Percentiles rank a stretch among this genome's conserved stretches.
These are phyloP conservation scores for Tricholoma hemisulphureum DNA, from an alignment of 768 basidiomycete genomes.

Conservation along the genomic window DNA sequence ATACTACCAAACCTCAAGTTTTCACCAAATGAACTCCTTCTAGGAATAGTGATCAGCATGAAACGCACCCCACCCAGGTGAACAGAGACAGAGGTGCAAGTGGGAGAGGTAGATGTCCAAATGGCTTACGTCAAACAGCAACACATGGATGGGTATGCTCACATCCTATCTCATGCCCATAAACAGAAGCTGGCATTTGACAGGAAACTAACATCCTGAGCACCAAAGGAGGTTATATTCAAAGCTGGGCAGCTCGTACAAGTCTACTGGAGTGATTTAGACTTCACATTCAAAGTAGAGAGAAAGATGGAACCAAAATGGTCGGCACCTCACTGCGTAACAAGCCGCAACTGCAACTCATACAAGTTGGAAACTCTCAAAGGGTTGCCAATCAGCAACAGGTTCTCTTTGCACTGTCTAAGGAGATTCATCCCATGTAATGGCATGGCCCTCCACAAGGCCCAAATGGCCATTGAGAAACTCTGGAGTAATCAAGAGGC, in stretches of 20 bases:
- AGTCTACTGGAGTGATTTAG: constrained; percentile 6
- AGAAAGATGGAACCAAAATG: constrained; percentile 27
- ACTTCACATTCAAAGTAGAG: constrained; percentile 7
- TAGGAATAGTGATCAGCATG: too few relatives aligned
- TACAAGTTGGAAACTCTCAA: too few relatives aligned
- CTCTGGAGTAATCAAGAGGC: neutral
- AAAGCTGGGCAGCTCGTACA: neutral
- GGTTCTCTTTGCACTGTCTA: too few relatives aligned
- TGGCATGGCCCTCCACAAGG: constrained; percentile 16
- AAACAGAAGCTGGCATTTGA: too few relatives aligned
- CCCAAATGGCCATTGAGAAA: constrained; percentile 7
- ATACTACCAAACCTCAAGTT: too few relatives aligned
- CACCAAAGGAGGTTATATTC: constrained; percentile 5
- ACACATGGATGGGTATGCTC: too few relatives aligned
- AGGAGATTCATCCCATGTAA: constrained; percentile 16
- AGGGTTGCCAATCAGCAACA: constrained; percentile 11
- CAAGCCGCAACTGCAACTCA: constrained; percentile 13
- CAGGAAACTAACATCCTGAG: neutral
- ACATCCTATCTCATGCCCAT: too few relatives aligned
- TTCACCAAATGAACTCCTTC: too few relatives aligned
- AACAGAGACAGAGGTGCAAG: too few relatives aligned
- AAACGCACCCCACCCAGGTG: too few relatives aligned
- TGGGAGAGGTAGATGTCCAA: too few relatives aligned
- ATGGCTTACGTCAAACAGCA: too few relatives aligned
- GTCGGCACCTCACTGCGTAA: constrained; percentile 21